These are phyloP conservation scores for Jaapia argillacea DNA, from an alignment of 768 basidiomycete species.

Conservation along the genomic window DNA sequence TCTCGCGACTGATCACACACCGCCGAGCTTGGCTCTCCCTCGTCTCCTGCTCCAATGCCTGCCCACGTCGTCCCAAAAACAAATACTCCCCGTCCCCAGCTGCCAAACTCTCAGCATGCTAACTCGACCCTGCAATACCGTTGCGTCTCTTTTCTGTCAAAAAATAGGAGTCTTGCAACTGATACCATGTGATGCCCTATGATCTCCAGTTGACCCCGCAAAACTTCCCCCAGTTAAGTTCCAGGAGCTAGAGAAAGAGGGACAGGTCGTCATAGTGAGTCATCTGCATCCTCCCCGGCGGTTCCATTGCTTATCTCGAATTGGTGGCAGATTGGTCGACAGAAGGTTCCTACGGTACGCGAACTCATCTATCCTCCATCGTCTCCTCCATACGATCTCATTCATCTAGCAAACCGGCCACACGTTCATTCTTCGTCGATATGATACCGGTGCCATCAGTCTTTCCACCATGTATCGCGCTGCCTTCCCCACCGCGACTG, in stretches of 20 bases:
- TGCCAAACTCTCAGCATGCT: constrained; percentile 11
- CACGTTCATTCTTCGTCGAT: constrained; percentile 90
- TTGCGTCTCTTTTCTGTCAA: not conserved
- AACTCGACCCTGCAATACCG: constrained; percentile 6
- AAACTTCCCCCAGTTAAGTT: constrained; percentile 76
- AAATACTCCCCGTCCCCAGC: constrained; percentile 10
- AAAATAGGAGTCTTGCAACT: constrained; percentile 7
- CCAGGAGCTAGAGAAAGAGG: constrained; percentile 83
- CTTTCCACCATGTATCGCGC: constrained; percentile 96
- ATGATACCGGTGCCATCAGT: constrained; percentile 87
- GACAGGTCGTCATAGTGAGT: constrained; percentile 74
- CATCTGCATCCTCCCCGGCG: too few species aligned
- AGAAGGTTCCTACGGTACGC: constrained; percentile 85
- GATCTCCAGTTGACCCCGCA: constrained; percentile 24
- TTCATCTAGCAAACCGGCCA: constrained; percentile 56
- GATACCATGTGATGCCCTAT: constrained; percentile 3
- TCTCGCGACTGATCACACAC: not conserved
- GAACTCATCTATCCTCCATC: constrained; percentile 1
- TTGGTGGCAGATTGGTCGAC: constrained; percentile 68
- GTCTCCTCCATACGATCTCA: constrained; percentile 5
- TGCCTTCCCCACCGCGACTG: constrained; percentile 76
- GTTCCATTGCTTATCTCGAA: constrained; percentile 1
- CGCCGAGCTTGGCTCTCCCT: not conserved
- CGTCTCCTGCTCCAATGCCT: constrained; percentile 1
- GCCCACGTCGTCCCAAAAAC: constrained; percentile 6